These are phyloP conservation scores for Xylaria multiplex DNA, from an alignment of 2,329 filamentous ascomycete species.

Conservation along the genomic window DNA sequence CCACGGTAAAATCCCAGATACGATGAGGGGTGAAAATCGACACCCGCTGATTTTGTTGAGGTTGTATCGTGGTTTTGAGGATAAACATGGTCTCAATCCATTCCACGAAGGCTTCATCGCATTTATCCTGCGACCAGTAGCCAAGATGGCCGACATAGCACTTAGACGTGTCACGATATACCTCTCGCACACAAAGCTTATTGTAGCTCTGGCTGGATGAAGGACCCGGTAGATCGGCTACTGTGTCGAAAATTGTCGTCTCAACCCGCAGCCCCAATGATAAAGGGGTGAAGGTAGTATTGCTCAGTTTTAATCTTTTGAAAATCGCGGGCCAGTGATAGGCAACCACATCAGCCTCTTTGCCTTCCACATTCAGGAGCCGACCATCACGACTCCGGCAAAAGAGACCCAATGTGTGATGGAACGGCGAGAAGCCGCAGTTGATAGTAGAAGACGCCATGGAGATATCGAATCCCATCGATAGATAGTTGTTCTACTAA, in stretches of 20 bases:
- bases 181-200: constrained; percentile 17
- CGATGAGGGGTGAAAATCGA: not conserved
- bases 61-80: constrained; percentile 17
- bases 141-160: constrained; percentile 23
- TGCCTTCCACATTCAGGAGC: constrained; percentile 26
- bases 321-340: constrained; percentile 19
- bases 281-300: constrained; percentile 1
- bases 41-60: not conserved
- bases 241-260: constrained; percentile 9
- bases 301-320: constrained; percentile 5
- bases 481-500: not conserved
- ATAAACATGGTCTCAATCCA: constrained; percentile 29
- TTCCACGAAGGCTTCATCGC: constrained; percentile 7
- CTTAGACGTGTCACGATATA: constrained; percentile 22
- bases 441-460: constrained; percentile 26
- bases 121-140: not conserved
- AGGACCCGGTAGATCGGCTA: not conserved
- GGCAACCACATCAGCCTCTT: constrained; percentile 4
- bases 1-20: not conserved
- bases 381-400: constrained; percentile 24
- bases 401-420: constrained; percentile 17
- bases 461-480: not conserved
- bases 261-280: constrained; percentile 4
- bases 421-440: constrained; percentile 23
- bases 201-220: not conserved